A percentile compares a stretch with the other conserved stretches of the same genome.
Evolutionary conservation across 495 filamentous ascomycete genomes (phyloP).

Genomic region (Stereocaulon alpinum): DNA sequence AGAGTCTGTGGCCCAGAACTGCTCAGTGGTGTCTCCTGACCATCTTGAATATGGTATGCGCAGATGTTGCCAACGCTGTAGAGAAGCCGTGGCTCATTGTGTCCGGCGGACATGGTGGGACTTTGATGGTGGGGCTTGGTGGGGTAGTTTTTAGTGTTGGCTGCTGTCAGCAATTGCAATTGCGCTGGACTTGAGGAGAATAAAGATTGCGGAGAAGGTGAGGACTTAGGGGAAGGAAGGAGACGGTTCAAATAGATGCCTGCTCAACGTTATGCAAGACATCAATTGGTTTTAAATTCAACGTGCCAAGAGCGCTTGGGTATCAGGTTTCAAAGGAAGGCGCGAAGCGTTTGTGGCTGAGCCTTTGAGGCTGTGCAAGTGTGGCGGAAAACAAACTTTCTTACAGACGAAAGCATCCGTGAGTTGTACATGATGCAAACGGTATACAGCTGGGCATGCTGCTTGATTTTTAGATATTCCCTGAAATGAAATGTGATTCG

Average conservation of each 20-base stretch:
- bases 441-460: too few relatives aligned
- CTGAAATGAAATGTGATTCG: too few relatives aligned
- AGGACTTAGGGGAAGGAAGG: neutral
- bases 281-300: neutral
- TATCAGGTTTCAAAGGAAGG: too few relatives aligned
- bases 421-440: too few relatives aligned
- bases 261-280: neutral
- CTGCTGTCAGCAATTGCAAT: neutral
- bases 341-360: too few relatives aligned
- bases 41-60: slow-evolving; percentile 81
- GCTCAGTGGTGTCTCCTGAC: slow-evolving; percentile 70
- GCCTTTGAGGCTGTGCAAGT: too few relatives aligned
- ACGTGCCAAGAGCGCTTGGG: slow-evolving; percentile 6
- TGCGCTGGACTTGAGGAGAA: neutral
- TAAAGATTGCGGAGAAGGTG: neutral
- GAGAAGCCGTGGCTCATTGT: slow-evolving; percentile 65
- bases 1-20: slow-evolving; percentile 80
- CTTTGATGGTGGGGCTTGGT: neutral
- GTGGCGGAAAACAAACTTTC: too few relatives aligned
- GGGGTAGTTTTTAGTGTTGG: neutral
- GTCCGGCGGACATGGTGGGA: slow-evolving; percentile 25
- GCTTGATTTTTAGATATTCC: too few relatives aligned
- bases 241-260: neutral
- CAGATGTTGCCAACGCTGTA: slow-evolving; percentile 76
- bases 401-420: too few relatives aligned